Conservation (phyloP, 2,329 filamentous ascomycete genomes). For the Fusarium aywerte region DNA sequence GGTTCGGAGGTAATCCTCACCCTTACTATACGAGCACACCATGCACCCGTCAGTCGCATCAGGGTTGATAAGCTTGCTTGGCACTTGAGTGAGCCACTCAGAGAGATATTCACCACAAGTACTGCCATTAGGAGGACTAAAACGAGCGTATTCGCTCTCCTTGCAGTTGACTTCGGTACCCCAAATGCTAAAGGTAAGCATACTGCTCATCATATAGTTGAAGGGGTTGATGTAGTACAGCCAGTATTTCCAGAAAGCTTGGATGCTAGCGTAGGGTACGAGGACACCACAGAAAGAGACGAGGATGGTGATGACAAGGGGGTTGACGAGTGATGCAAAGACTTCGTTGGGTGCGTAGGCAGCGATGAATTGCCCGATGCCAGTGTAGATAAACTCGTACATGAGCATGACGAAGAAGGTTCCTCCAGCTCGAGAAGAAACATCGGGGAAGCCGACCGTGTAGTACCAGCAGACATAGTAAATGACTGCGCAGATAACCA, state of each 20-base stretch:
- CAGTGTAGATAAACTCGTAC: slow-evolving; percentile 70
- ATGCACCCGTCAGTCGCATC: slow-evolving; percentile 64
- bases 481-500: slow-evolving; percentile 56
- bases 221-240: slow-evolving; percentile 71
- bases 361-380: slow-evolving; percentile 71
- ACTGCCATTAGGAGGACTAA: slow-evolving; percentile 61
- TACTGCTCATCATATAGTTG: slow-evolving; percentile 68
- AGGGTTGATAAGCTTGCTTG: slow-evolving; percentile 68
- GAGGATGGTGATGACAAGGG: slow-evolving; percentile 65
- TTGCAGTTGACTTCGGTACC: slow-evolving; percentile 59
- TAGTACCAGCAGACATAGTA: slow-evolving; percentile 70
- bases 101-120: slow-evolving; percentile 69
- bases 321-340: slow-evolving; percentile 68
- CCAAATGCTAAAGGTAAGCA: slow-evolving; percentile 65
- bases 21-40: slow-evolving; percentile 69
- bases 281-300: slow-evolving; percentile 80
- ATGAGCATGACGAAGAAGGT: slow-evolving; percentile 66
- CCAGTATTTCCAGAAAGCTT: slow-evolving; percentile 75
- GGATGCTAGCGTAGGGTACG: slow-evolving; percentile 72
- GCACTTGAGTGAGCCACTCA: slow-evolving; percentile 58
- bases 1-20: slow-evolving; percentile 68
- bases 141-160: slow-evolving; percentile 60
- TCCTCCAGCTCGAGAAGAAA: slow-evolving; percentile 60
- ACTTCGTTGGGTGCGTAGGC: slow-evolving; percentile 71
- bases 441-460: slow-evolving; percentile 61